These are phyloP conservation scores for Fusarium tanahbumbuense DNA, from an alignment of 2,329 filamentous ascomycete genomes.

Conservation along the genomic window DNA sequence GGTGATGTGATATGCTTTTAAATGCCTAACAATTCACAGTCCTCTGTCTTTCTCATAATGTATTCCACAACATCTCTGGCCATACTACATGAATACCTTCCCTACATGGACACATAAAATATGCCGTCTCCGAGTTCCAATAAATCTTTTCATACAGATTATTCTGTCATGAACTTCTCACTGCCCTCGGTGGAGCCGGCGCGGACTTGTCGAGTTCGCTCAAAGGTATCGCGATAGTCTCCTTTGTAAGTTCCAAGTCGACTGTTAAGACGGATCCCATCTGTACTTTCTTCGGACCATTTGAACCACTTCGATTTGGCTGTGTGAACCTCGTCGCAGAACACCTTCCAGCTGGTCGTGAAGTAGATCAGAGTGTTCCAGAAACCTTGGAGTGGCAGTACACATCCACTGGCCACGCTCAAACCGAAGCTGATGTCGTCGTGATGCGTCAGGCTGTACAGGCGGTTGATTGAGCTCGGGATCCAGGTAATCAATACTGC, in stretches of 20 bases:
- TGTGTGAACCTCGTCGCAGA: constrained; percentile 45
- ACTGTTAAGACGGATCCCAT: constrained; percentile 45
- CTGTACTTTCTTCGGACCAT: constrained; percentile 11
- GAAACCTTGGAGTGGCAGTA: constrained; percentile 80
- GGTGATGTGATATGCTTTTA: not conserved
- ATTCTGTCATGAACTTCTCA: constrained; percentile 1
- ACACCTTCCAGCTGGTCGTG: constrained; percentile 66
- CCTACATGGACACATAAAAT: not conserved
- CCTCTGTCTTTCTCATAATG: not conserved
- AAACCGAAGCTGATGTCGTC: constrained; percentile 68
- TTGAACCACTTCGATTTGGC: constrained; percentile 26
- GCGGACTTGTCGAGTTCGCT: constrained; percentile 24
- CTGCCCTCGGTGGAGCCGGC: not conserved
- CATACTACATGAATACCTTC: not conserved
- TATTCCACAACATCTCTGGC: not conserved
- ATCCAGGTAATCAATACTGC: constrained; percentile 71
- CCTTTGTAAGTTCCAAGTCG: constrained; percentile 38
- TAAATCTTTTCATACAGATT: not conserved
- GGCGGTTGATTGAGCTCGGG: constrained; percentile 76
- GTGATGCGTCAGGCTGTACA: constrained; percentile 71
- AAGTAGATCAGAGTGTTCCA: constrained; percentile 85
- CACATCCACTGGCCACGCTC: constrained; percentile 75
- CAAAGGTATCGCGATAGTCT: constrained; percentile 41
- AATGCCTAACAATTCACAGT: not conserved
- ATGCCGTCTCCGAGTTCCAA: not conserved